A percentile compares a stretch with the other conserved stretches of the same genome.
These are phyloP conservation scores for Piedraia hortae DNA, from an alignment of 2,329 filamentous ascomycete species.

Conservation along the genomic window DNA sequence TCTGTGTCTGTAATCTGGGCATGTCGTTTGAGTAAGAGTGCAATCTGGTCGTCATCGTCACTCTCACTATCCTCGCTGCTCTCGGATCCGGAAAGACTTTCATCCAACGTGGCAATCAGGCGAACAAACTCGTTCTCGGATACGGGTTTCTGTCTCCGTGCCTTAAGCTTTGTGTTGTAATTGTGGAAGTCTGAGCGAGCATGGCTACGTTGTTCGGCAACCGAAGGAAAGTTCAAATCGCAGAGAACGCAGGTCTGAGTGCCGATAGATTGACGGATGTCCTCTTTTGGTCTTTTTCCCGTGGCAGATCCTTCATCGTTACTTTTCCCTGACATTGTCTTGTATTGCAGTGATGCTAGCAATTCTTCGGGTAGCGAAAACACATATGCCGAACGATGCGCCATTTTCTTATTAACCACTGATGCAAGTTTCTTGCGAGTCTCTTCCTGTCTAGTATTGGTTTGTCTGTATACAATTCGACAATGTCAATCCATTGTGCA, in stretches of 20 bases:
- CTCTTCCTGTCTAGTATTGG: no score
- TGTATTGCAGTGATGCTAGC: constrained; percentile 36
- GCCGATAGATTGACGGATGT: no score
- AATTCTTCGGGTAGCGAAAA: constrained; percentile 61
- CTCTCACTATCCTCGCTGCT: constrained; percentile 31
- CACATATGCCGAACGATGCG: constrained; percentile 25
- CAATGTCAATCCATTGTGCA: no score
- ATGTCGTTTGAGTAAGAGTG: constrained; percentile 54
- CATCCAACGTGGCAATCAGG: constrained; percentile 60
- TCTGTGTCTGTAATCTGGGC: constrained; percentile 38
- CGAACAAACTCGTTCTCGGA: constrained; percentile 66
- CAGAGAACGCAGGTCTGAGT: constrained; percentile 75
- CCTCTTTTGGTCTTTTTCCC: no score
- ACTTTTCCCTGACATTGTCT: constrained; percentile 21
- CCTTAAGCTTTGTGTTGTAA: constrained; percentile 83
- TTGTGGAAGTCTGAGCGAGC: constrained; percentile 72
- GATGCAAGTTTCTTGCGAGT: no score
- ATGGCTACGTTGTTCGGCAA: constrained; percentile 63
- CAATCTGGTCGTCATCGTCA: constrained; percentile 36
- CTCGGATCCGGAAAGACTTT: constrained; percentile 71
- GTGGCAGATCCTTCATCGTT: constrained; percentile 29
- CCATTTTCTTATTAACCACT: no score
- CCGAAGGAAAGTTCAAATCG: constrained; percentile 36
- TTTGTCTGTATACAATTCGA: no score
- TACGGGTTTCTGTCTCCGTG: constrained; percentile 44